phyloP scores from a whole-genome alignment of 139 green algal species.

The Chlorella sp. region DNA sequence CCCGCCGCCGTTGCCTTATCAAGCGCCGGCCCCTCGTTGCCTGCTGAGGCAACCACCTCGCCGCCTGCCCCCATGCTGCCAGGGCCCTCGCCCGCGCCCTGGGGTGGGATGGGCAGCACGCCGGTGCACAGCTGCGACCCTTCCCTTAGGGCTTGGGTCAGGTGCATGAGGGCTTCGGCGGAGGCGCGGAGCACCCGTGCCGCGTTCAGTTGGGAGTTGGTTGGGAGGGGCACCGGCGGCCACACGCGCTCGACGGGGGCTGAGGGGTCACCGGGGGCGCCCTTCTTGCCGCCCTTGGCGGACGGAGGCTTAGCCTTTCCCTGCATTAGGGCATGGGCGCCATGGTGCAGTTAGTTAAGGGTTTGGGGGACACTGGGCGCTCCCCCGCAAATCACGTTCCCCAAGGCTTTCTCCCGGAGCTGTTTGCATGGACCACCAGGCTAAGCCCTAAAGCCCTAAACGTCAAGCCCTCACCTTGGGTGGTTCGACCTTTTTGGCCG shows the following conservation, averaged over 20 bases:
- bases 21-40: not conserved
- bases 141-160: conserved; percentile 16
- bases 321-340: not conserved
- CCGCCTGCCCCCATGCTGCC: not conserved
- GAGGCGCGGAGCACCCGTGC: conserved; percentile 8
- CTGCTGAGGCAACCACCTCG: not conserved
- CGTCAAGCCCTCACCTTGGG: not conserved
- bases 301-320: not conserved
- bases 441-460: not conserved
- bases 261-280: not conserved
- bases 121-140: conserved; percentile 23
- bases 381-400: not conserved
- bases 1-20: conserved; percentile 1
- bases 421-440: not conserved
- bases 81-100: not conserved
- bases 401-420: not conserved
- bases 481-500: not conserved
- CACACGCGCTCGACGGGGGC: not conserved
- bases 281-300: conserved; percentile 11
- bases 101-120: conserved; percentile 9
- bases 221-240: conserved; percentile 1
- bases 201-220: conserved; percentile 11
- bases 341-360: not conserved
- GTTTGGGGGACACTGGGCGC: not conserved
- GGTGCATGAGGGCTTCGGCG: conserved; percentile 24